A percentile compares a stretch with the other conserved stretches of the same genome.
phyloP scores from a whole-genome alignment of 2,329 filamentous ascomycete species.

The Cercospora sp. region DNA sequence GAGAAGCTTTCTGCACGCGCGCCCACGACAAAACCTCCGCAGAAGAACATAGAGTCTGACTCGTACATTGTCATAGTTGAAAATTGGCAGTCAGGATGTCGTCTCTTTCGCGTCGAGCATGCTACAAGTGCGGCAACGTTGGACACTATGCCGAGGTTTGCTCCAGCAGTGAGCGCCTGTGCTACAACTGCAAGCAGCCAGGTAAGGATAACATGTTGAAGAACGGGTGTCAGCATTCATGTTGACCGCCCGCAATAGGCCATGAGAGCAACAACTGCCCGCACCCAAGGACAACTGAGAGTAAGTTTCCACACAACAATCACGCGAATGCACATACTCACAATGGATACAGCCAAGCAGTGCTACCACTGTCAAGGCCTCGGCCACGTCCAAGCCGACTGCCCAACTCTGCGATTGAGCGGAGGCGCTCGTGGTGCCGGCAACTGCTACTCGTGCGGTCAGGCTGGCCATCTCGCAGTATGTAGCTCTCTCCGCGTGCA shows the following conservation, averaged over 20 bases:
- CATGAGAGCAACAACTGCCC: slow-evolving; percentile 99
- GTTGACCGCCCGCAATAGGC: slow-evolving; percentile 51
- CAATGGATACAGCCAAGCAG: slow-evolving; percentile 72
- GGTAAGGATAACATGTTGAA: slow-evolving; percentile 48
- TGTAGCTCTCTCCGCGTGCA: slow-evolving; percentile 40
- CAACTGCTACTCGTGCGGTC: slow-evolving; percentile 95
- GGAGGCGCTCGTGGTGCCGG: slow-evolving; percentile 71
- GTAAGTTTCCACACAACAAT: slow-evolving; percentile 48
- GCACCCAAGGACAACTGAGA: slow-evolving; percentile 91
- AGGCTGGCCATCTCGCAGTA: slow-evolving; percentile 88
- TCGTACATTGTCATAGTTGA: slow-evolving; percentile 18
- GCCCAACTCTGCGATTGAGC: slow-evolving; percentile 90
- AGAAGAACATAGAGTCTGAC: slow-evolving; percentile 19
- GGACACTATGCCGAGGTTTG: slow-evolving; percentile 76
- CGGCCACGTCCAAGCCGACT: slow-evolving; percentile 97
- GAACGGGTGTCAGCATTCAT: slow-evolving; percentile 37
- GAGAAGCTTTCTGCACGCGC: not conserved
- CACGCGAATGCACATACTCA: slow-evolving; percentile 24
- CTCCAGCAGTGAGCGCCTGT: slow-evolving; percentile 95
- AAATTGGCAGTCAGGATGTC: slow-evolving; percentile 45
- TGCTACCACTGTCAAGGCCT: slow-evolving; percentile 99
- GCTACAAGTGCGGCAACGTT: slow-evolving; percentile 56
- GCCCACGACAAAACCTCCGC: slow-evolving; percentile 3
- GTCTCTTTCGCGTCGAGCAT: slow-evolving; percentile 55
- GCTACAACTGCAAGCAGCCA: slow-evolving; percentile 99